Evolutionary conservation across 1,284 basidiomycete species (phyloP).

Genomic region (Tylopilus sp.): DNA sequence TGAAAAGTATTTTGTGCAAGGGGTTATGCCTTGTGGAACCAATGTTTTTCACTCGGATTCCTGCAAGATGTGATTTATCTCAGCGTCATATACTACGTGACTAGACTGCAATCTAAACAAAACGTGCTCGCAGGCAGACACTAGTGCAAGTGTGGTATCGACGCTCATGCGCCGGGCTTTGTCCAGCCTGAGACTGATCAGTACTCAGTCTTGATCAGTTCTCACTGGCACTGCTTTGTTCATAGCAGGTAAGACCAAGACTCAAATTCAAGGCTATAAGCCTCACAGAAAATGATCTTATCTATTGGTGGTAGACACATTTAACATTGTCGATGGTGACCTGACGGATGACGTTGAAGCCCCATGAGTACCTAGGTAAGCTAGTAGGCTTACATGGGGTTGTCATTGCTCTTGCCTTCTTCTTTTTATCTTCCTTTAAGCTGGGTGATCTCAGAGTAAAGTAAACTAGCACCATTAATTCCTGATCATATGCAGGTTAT

Average conservation of each 20-base stretch:
- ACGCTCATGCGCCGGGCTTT: slow-evolving; percentile 12
- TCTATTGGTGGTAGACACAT: neutral
- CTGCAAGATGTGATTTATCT: too few species aligned
- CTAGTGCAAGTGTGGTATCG: slow-evolving; percentile 18
- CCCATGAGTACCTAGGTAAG: too few species aligned
- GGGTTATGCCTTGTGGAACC: too few species aligned
- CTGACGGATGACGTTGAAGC: slow-evolving; percentile 1
- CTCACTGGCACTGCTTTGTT: slow-evolving; percentile 13
- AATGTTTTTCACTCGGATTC: too few species aligned
- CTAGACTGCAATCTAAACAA: neutral
- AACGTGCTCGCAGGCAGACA: slow-evolving; percentile 17
- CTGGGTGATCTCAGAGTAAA: too few species aligned
- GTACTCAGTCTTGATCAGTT: too few species aligned
- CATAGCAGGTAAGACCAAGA: slow-evolving; percentile 10
- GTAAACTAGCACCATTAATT: too few species aligned
- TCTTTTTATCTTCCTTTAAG: too few species aligned
- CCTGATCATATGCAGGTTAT: too few species aligned
- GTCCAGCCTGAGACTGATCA: slow-evolving; percentile 9
- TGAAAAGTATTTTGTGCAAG: slow-evolving; percentile 32
- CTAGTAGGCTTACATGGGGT: too few species aligned
- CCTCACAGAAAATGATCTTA: slow-evolving; percentile 7
- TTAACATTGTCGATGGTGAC: neutral
- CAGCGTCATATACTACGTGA: too few species aligned
- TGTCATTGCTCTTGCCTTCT: too few species aligned
- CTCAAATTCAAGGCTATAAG: neutral